Base-by-base conservation (phyloP, 768 basidiomycete species). In the Boletales sp. region DNA sequence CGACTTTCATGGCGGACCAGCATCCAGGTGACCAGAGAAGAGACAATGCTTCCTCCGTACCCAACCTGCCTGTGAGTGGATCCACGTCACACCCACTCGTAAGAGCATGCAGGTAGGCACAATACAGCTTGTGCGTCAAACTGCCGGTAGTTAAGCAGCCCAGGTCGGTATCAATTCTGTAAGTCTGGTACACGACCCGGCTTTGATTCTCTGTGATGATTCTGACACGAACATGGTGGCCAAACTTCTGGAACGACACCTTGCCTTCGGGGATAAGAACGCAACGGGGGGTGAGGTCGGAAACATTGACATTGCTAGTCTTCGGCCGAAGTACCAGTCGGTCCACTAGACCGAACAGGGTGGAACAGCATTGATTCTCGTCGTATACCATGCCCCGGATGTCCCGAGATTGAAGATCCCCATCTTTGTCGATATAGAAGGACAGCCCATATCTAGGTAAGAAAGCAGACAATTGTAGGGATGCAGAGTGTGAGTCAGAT, bases 41-140 rank as follows among this genome's bases (percentile, higher is more conserved):
- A 33, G 62, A 53, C 17, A 78, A 56, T 1, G 76, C 75, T 25
- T 48, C 46, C 12, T 48, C 47, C 14, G 47, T 48, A 12, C 49
- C 46, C 19, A 15, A 48, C 25, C 39, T 48, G 49, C 49, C 54
- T 0, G 72, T 74, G 34, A 80, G 63, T 1, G 75, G 74, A 54
- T 80, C 78, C 3, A 64, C 61, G 15, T 73, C 60, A 37, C 68
- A 67, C 12, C 55, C 53, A 13, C 70, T 71, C 3, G 71, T 78
- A 7, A 76, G 50, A n/a, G 74, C 72, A 41, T 80, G 78, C 10
- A 80, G 62, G 47, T 76, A 74, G 1, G 71, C 64, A 40, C 63
- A 65, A 50, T 65, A 75, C 12, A 77, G 58, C 43, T 57, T 57
- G 48, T 59, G 62, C 1, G 53, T 55, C 43, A 73, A 37, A 4